A percentile compares a stretch with the other conserved stretches of the same genome.
Evolutionary conservation across 2,329 filamentous ascomycete genomes (phyloP).

Genomic region (Clonostachys rosea): DNA sequence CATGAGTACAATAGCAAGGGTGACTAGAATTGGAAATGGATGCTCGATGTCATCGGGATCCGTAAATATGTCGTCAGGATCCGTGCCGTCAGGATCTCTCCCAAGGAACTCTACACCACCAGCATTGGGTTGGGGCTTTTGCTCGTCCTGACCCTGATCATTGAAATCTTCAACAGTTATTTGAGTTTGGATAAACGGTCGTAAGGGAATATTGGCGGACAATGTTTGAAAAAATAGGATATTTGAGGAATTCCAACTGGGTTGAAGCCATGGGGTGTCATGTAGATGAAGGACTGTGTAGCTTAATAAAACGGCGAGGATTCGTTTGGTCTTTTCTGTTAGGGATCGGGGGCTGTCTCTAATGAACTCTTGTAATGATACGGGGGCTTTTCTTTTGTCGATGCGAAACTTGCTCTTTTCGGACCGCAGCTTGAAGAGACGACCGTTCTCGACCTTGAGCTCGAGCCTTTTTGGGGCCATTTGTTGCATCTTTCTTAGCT

Average conservation of each 20-base stretch:
- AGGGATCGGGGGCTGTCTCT: background rate
- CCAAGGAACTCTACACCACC: background rate
- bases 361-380: background rate
- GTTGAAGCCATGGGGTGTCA: slow-evolving; percentile 6
- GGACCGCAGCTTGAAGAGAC: background rate
- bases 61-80: background rate
- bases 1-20: slow-evolving; percentile 1
- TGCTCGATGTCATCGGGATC: background rate
- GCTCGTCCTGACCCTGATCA: background rate
- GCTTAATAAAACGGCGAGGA: slow-evolving; percentile 1
- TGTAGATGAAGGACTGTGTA: slow-evolving; percentile 5
- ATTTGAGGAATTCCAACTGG: background rate
- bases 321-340: slow-evolving; percentile 1
- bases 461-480: background rate
- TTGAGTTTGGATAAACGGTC: slow-evolving; percentile 6
- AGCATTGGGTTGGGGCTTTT: background rate
- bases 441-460: background rate
- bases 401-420: slow-evolving; percentile 1
- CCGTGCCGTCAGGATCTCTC: background rate
- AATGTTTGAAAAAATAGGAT: slow-evolving; percentile 7
- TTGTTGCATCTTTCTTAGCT: background rate
- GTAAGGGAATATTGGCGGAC: slow-evolving; percentile 2
- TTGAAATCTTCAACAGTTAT: background rate
- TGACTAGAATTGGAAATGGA: background rate
- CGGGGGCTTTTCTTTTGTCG: background rate